Conservation (phyloP, 345 rosid species). For the Dipteronia sinensis region DNA sequence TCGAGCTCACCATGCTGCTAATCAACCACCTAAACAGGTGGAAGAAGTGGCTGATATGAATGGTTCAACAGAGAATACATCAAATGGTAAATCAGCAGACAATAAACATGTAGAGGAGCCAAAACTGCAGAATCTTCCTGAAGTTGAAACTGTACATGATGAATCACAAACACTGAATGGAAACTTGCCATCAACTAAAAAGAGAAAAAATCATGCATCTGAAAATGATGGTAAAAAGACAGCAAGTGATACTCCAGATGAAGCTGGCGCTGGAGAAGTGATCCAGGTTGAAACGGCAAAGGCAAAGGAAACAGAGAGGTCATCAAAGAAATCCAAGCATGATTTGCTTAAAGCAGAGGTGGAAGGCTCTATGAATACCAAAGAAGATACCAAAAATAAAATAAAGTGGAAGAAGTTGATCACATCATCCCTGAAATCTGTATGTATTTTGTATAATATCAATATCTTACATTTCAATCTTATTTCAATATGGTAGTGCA, state of each 20-base stretch:
- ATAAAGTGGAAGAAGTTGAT: slow-evolving; percentile 88
- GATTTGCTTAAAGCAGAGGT: slow-evolving; percentile 18
- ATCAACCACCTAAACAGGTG: slow-evolving; percentile 45
- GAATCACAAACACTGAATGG: slow-evolving; percentile 34
- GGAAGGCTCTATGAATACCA: slow-evolving; percentile 15
- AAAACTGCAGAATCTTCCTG: slow-evolving; percentile 31
- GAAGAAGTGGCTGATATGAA: slow-evolving; percentile 39
- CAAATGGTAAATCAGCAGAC: slow-evolving; percentile 29
- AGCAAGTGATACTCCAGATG: slow-evolving; percentile 22
- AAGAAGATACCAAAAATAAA: slow-evolving; percentile 45
- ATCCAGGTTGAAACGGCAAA: slow-evolving; percentile 37
- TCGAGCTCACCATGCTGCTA: slow-evolving; percentile 64
- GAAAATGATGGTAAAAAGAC: slow-evolving; percentile 23
- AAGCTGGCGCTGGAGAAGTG: slow-evolving; percentile 40
- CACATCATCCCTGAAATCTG: slow-evolving; percentile 62
- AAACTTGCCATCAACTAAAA: slow-evolving; percentile 37
- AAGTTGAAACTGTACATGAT: slow-evolving; percentile 15
- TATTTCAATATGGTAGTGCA: neutral
- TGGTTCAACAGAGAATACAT: slow-evolving; percentile 32
- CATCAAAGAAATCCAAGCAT: slow-evolving; percentile 44
- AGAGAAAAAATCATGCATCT: slow-evolving; percentile 57
- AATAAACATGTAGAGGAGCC: slow-evolving; percentile 32
- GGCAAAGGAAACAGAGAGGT: slow-evolving; percentile 20
- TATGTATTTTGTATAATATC: slow-evolving; percentile 31
- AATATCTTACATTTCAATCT: neutral